phyloP scores from a whole-genome alignment of 1,284 basidiomycete species.

The Mycena sp. region DNA sequence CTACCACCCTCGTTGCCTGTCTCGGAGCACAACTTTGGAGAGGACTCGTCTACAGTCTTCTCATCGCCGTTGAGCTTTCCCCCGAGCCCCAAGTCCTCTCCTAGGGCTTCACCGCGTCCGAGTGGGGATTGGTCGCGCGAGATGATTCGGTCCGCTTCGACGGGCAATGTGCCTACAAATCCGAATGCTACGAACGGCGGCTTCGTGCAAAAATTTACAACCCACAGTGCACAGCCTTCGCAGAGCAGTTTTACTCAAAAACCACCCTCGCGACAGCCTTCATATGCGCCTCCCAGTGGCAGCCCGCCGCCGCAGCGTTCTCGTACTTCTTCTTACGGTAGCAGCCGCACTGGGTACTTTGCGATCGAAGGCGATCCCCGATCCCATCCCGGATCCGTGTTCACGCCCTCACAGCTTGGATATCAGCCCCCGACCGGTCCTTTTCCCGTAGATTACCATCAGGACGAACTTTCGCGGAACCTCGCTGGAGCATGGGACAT shows the following conservation, averaged over 20 bases:
- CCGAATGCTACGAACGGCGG: not conserved
- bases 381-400: not conserved
- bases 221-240: conserved; percentile 9
- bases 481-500: conserved; percentile 14
- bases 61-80: not conserved
- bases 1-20: conserved; percentile 16
- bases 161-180: not conserved
- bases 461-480: conserved; percentile 9
- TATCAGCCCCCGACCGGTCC: not conserved
- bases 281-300: conserved; percentile 3
- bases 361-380: not conserved
- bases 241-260: not conserved
- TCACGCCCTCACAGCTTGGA: conserved; percentile 15
- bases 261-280: not conserved
- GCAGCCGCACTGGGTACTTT: not conserved
- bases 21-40: conserved; percentile 10
- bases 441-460: not conserved
- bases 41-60: not conserved
- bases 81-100: conserved; percentile 2
- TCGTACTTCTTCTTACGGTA: conserved; percentile 5
- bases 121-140: conserved; percentile 15
- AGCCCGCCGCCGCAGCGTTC: conserved; percentile 15
- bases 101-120: not conserved
- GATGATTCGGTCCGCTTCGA: not conserved
- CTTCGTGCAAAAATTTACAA: not conserved